Evolutionary conservation across 148 eudicot species (phyloP).

Genomic region (Limonium bicolor): DNA sequence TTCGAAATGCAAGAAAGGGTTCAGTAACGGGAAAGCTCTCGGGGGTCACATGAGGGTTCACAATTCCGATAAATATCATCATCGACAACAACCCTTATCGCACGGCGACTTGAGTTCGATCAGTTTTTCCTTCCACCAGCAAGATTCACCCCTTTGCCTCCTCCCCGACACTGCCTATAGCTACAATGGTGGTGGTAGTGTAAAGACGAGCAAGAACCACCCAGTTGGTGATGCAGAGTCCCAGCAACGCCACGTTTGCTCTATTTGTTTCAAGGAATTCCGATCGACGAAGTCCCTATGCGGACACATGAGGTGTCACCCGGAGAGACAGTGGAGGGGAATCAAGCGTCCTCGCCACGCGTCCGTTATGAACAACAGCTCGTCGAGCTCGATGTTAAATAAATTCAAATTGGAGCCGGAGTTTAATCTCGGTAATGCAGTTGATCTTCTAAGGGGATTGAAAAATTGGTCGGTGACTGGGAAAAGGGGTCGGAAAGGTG

Average conservation of each 20-base stretch:
- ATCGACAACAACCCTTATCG: too few relatives aligned
- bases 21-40: neutral
- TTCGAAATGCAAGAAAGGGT: too few relatives aligned
- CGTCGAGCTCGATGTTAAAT: neutral
- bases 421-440: neutral
- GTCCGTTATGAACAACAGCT: constrained; percentile 8
- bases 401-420: too few relatives aligned
- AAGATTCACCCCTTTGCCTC: too few relatives aligned
- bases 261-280: constrained; percentile 16
- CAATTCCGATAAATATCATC: too few relatives aligned
- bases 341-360: too few relatives aligned
- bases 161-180: too few relatives aligned
- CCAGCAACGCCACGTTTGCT: neutral
- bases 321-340: constrained; percentile 29
- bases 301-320: constrained; percentile 70
- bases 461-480: neutral
- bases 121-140: too few relatives aligned
- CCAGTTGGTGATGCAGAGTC: too few relatives aligned
- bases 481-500: neutral
- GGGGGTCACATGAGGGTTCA: constrained; percentile 1
- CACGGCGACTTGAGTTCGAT: too few relatives aligned
- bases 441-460: neutral
- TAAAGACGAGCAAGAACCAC: neutral
- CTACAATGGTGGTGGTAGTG: neutral
- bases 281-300: constrained; percentile 25